A percentile compares a stretch with the other conserved stretches of the same genome.
phyloP scores from a whole-genome alignment of 1,139 yeast species.

The Saccharomyces hybrid region DNA sequence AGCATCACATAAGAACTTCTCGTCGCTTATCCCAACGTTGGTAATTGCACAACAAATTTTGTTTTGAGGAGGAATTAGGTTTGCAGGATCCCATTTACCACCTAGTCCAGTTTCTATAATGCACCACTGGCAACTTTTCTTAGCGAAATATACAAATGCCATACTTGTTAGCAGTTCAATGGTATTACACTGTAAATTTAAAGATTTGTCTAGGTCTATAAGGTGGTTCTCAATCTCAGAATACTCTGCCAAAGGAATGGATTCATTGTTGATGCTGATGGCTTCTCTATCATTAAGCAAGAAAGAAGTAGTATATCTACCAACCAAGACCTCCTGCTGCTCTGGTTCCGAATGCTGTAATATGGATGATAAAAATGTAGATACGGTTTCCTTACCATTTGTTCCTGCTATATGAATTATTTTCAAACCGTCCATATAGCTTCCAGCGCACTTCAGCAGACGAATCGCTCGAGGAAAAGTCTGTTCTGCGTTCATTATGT shows the following conservation, averaged over 20 bases:
- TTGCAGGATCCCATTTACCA: slow-evolving; percentile 82
- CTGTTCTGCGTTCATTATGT: slow-evolving; percentile 43
- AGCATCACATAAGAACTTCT: slow-evolving; percentile 59
- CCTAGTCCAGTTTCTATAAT: slow-evolving; percentile 88
- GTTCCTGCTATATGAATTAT: slow-evolving; percentile 87
- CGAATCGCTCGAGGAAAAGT: slow-evolving; percentile 55
- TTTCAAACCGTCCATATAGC: slow-evolving; percentile 56
- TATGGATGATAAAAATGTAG: slow-evolving; percentile 65
- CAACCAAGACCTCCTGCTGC: slow-evolving; percentile 33
- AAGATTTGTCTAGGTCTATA: slow-evolving; percentile 31
- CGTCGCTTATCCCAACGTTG: slow-evolving; percentile 81
- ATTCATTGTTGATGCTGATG: slow-evolving; percentile 53
- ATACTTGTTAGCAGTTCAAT: slow-evolving; percentile 79
- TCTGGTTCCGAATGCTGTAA: slow-evolving; percentile 33
- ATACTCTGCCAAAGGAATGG: slow-evolving; percentile 46
- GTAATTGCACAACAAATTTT: slow-evolving; percentile 68
- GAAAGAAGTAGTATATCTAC: slow-evolving; percentile 86
- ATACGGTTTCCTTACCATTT: slow-evolving; percentile 87
- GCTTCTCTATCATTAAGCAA: slow-evolving; percentile 66
- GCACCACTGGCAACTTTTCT: slow-evolving; percentile 57
- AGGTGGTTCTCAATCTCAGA: slow-evolving; percentile 36
- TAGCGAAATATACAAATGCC: slow-evolving; percentile 66
- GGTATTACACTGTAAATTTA: slow-evolving; percentile 63
- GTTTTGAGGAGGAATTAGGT: slow-evolving; percentile 40
- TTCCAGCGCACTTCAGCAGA: slow-evolving; percentile 52